Evolutionary conservation across 2,329 filamentous ascomycete species (phyloP), one percentile per base, ranked within the genome.

Genomic region (Ascochyta lentis): DNA sequence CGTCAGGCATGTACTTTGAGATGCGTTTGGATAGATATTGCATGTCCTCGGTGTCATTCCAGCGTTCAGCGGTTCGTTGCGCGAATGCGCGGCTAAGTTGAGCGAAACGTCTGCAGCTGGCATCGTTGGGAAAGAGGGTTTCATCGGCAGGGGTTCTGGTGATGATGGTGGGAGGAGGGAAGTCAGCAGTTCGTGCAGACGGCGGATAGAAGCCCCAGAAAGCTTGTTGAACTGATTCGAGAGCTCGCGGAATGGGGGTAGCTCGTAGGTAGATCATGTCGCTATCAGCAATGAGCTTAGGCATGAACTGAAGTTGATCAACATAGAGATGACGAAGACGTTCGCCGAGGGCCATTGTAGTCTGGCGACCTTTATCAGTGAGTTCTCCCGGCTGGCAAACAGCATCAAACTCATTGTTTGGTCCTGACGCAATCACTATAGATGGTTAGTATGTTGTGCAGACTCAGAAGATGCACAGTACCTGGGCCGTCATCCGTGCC

Each of bases 1-100:
- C 82, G 7, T 86, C 82, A 0, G 92, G 91, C 90, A 98, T 96
- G 86, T 89, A 96, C 73, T 90, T 92, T 33, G 89, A 87, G 49
- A 93, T 86, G 56, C 90, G 78, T 57, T 84, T 87, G 66, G 89
- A 92, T 23, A 97, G 79, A 72, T 96, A 93, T 29, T 84, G 83
- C 88, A 98, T 94, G 56, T 98, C 91, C 13, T 88, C 83, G 0
- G 89, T 86, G 33, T 80, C 76, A 50, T 83, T 83, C 79, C 78
- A 82, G 13, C 75, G 66, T 22, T 79, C 71, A 5, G 80, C 80
- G 9, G 80, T 71, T 4, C 80, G 72, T 37, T 80, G 75, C 4
- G 79, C 80, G 51, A 82, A 83, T 4, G 78, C 79, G 15, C 77
- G 73, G 27, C 76, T 76, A 3, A 83, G 70, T 52, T 81, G 77